phyloP scores from a whole-genome alignment of 2,329 filamentous ascomycete species.

The Stagonosporopsis rhizophila region DNA sequence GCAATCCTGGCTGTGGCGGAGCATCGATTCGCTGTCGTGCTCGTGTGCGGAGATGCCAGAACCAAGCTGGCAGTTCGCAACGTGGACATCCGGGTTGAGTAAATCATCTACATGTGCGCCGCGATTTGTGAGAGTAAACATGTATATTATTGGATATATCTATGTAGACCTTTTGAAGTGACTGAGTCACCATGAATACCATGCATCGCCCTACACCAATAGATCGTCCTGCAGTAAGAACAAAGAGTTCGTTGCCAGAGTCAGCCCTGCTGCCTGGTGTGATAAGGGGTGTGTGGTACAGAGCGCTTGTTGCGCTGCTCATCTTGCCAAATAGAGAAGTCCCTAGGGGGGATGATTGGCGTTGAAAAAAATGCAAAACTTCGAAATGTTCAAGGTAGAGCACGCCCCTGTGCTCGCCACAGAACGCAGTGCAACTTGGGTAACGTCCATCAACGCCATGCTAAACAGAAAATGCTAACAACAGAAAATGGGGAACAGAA shows the following conservation, averaged over 20 bases:
- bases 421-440: not conserved
- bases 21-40: constrained; percentile 21
- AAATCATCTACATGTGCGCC: not conserved
- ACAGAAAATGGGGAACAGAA: not conserved
- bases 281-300: constrained; percentile 28
- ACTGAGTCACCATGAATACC: not conserved
- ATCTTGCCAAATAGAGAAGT: constrained; percentile 19
- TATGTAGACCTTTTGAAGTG: constrained; percentile 7
- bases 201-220: not conserved
- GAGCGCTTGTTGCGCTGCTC: constrained; percentile 31
- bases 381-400: not conserved
- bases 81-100: not conserved
- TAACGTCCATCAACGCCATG: constrained; percentile 18
- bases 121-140: constrained; percentile 11
- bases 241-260: constrained; percentile 23
- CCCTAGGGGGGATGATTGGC: not conserved
- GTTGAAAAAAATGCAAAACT: not conserved
- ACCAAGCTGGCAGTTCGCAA: not conserved
- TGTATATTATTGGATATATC: constrained; percentile 15
- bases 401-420: constrained; percentile 11
- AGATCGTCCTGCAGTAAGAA: constrained; percentile 4
- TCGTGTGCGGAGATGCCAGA: constrained; percentile 3
- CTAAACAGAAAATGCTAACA: constrained; percentile 11
- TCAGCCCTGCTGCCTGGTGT: constrained; percentile 25
- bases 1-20: constrained; percentile 22